Conservation (phyloP, 192 early-diverging fungal genomes). For the Coemansia sp. region DNA sequence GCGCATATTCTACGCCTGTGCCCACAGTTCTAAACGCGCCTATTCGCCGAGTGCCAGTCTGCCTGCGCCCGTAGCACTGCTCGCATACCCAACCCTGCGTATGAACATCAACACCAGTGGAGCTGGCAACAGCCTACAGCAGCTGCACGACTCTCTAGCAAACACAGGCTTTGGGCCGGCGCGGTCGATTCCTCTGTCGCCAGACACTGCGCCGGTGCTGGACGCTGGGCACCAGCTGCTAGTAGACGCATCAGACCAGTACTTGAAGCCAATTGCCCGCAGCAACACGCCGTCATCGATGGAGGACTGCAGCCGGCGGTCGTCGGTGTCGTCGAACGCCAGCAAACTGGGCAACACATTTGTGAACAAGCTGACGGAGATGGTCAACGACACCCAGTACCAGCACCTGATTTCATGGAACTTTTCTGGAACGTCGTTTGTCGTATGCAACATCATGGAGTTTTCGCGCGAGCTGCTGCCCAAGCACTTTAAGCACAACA, state of each 20-base stretch:
- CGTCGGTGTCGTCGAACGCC: slow-evolving; percentile 46
- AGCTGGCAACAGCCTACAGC: slow-evolving; percentile 29
- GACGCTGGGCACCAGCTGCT: slow-evolving; percentile 43
- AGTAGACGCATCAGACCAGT: slow-evolving; percentile 52
- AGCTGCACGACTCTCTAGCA: slow-evolving; percentile 41
- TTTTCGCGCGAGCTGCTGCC: slow-evolving; percentile 87
- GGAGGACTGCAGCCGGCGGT: slow-evolving; percentile 42
- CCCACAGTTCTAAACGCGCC: neutral
- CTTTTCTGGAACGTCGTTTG: slow-evolving; percentile 82
- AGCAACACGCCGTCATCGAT: slow-evolving; percentile 51
- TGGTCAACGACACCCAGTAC: slow-evolving; percentile 83
- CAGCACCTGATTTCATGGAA: slow-evolving; percentile 90
- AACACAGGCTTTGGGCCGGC: slow-evolving; percentile 25
- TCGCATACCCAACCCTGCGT: neutral
- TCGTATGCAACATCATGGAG: slow-evolving; percentile 88
- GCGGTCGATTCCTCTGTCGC: slow-evolving; percentile 44
- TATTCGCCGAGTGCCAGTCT: neutral
- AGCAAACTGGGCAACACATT: slow-evolving; percentile 57
- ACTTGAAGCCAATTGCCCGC: slow-evolving; percentile 49
- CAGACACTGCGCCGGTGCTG: slow-evolving; percentile 34
- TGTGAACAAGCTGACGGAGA: slow-evolving; percentile 66
- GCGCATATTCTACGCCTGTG: slow-evolving; percentile 2
- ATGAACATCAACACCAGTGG: slow-evolving; percentile 33
- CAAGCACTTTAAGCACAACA: slow-evolving; percentile 93
- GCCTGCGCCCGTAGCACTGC: neutral